These are phyloP conservation scores for Yamadazyma takamatsuzukensis DNA, from an alignment of 805 yeast species.

Conservation along the genomic window DNA sequence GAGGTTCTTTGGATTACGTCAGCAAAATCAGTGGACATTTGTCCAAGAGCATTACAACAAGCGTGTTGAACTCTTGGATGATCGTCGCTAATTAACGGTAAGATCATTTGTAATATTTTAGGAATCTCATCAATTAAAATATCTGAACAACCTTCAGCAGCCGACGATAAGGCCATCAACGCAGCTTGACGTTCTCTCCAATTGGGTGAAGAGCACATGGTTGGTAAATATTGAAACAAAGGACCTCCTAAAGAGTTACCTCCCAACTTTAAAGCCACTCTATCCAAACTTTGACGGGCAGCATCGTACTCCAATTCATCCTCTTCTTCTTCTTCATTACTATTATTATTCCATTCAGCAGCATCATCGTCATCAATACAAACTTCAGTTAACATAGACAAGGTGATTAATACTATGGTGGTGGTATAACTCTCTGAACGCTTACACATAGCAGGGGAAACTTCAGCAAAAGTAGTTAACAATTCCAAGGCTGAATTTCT, in stretches of 20 bases:
- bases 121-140: slow-evolving; percentile 80
- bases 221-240: slow-evolving; percentile 80
- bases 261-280: slow-evolving; percentile 78
- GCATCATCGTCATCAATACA: slow-evolving; percentile 85
- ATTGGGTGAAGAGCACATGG: slow-evolving; percentile 66
- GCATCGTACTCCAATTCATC: slow-evolving; percentile 86
- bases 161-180: slow-evolving; percentile 91
- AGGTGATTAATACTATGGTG: slow-evolving; percentile 66
- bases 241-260: slow-evolving; percentile 85
- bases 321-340: slow-evolving; percentile 71
- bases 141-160: slow-evolving; percentile 96
- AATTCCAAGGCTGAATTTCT: slow-evolving; percentile 87
- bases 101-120: slow-evolving; percentile 73
- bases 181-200: slow-evolving; percentile 99
- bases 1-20: slow-evolving; percentile 79
- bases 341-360: slow-evolving; percentile 80
- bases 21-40: slow-evolving; percentile 94
- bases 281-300: slow-evolving; percentile 91
- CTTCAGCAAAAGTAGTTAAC: slow-evolving; percentile 85
- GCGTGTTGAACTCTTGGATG: slow-evolving; percentile 97
- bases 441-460: slow-evolving; percentile 94
- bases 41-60: slow-evolving; percentile 95
- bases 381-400: slow-evolving; percentile 88
- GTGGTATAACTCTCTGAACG: slow-evolving; percentile 68
- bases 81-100: slow-evolving; percentile 79